Evolutionary conservation across 805 yeast species (phyloP).

Genomic region (Ogataea neopini): DNA sequence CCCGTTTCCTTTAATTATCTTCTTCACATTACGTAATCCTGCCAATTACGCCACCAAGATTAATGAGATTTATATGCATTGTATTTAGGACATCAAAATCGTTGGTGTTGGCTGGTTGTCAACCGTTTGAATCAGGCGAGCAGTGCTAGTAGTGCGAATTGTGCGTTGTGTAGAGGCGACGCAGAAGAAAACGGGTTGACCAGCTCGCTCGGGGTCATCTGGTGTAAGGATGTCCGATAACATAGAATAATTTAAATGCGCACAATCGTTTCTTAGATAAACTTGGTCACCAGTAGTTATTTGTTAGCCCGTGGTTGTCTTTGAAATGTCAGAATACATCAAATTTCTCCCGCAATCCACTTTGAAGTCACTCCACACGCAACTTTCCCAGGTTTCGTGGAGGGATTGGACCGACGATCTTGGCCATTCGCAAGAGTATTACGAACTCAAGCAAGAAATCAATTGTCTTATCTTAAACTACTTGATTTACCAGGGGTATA

Average conservation of each 20-base stretch:
- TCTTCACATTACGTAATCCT: no score
- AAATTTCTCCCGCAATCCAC: background rate
- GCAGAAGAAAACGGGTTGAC: no score
- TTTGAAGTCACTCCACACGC: background rate
- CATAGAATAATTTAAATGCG: background rate
- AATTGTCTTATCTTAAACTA: slow-evolving; percentile 67
- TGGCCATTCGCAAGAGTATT: slow-evolving; percentile 9
- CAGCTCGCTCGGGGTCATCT: no score
- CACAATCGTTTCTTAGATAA: no score
- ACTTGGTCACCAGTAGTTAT: no score
- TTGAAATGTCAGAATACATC: background rate
- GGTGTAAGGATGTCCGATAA: slow-evolving; percentile 1
- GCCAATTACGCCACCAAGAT: no score
- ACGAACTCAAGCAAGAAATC: slow-evolving; percentile 33
- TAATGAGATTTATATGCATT: no score
- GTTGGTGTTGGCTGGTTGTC: background rate
- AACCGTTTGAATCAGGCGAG: no score
- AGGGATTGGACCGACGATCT: slow-evolving; percentile 6
- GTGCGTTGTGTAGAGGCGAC: no score
- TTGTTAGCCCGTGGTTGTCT: background rate
- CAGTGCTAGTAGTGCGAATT: no score
- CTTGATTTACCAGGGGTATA: slow-evolving; percentile 76
- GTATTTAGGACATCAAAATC: background rate
- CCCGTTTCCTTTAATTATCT: no score
- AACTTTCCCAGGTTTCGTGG: background rate